Base-by-base conservation (phyloP, 768 basidiomycete genomes). In the Arthromyces matolae region DNA sequence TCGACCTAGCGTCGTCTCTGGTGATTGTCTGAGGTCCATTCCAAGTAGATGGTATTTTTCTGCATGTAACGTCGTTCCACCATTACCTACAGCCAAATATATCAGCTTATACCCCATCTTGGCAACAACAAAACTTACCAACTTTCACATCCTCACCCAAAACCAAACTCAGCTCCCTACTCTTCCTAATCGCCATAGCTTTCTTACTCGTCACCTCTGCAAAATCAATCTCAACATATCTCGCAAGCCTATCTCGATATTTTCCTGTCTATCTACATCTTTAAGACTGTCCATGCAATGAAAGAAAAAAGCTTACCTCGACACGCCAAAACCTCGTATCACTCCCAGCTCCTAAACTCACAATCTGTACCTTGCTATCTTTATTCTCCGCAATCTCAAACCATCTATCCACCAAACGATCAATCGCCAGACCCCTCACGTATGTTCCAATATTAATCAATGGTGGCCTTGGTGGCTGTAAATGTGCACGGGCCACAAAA, bases 391-490 rank as follows among this genome's bases (percentile, higher is more conserved):
- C 72, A 14, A 74, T 56, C 14, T 70, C 64, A 18, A 92, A 55
- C 78, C 88, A 93, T 37, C 72, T 65, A 23, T 80, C 67, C 0
- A 94, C 81, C 10, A 95, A 78, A 31, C 68, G 65, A 58, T 96
- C 96, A 29, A 98, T 80, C 5, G 82, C 89, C 45, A 77, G 72
- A 0, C 89, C 83, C 48, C 95, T 80, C 49, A 95, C 81, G 57
- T 87, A 89, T 1, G 96, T 99, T 14, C 96, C 96, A 34, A 95
- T 75, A 64, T 98, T 98, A 73, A 98, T 98, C 57, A 98, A 67
- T 0, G 94, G 95, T 1, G 93, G 85, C 1, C 86, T 76, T 2
- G 78, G 74, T 43, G 78, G 75, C 34, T 72, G 69, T 22, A 82
- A 68, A 57, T 83, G 81, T 2, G 84, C 73, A 10, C 85, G 78